A percentile compares a stretch with the other conserved stretches of the same genome.
phyloP scores from a whole-genome alignment of 73 alveolate genomes.

The Symbiodinium pilosum region DNA sequence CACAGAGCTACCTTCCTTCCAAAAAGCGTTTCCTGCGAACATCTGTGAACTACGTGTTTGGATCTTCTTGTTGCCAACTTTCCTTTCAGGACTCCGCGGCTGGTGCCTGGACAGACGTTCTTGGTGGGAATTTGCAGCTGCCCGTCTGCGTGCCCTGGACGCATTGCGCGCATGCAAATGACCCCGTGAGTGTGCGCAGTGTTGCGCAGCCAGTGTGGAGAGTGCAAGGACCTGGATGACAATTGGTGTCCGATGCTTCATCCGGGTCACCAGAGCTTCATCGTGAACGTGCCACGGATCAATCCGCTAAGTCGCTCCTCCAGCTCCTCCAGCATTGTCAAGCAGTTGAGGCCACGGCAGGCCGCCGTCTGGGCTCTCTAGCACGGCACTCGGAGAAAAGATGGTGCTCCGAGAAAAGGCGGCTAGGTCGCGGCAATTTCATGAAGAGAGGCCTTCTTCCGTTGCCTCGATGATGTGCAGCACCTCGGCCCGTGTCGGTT shows the following conservation, averaged over 20 bases:
- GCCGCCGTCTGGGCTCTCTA: constrained; percentile 78
- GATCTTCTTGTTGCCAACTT: too few relatives aligned
- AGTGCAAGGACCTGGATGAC: constrained; percentile 27
- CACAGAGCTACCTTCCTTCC: too few relatives aligned
- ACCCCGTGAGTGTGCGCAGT: not conserved
- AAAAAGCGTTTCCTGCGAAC: too few relatives aligned
- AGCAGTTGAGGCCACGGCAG: constrained; percentile 41
- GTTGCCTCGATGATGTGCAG: not conserved
- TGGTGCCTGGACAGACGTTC: not conserved
- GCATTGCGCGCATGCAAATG: not conserved
- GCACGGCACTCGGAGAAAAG: too few relatives aligned
- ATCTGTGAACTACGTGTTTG: too few relatives aligned
- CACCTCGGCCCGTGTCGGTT: too few relatives aligned
- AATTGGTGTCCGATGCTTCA: constrained; percentile 49
- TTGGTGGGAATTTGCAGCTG: not conserved
- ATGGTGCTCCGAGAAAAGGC: not conserved
- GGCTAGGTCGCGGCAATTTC: not conserved
- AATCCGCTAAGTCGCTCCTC: not conserved
- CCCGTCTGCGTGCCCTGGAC: not conserved
- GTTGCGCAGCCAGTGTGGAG: too few relatives aligned
- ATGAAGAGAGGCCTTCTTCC: constrained; percentile 15
- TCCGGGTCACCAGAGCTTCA: constrained; percentile 21
- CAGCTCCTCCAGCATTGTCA: not conserved
- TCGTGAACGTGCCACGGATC: constrained; percentile 25
- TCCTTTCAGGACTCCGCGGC: not conserved